Conservation (phyloP, 495 filamentous ascomycete genomes). For the Tirmania nivea region DNA sequence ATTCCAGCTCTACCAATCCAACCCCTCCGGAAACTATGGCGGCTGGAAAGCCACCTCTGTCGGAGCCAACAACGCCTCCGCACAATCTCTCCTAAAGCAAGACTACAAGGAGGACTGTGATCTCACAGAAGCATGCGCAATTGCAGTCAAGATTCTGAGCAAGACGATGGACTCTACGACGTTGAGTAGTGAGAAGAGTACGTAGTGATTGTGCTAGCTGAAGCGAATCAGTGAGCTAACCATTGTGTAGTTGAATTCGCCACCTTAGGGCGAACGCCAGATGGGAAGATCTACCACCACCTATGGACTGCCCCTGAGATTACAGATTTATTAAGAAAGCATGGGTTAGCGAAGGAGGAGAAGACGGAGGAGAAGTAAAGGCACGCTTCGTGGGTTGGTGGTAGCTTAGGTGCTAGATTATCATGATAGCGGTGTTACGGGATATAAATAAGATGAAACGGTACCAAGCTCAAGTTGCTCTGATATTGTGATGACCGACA, state of each 20-base stretch:
- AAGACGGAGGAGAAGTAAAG: slow-evolving; percentile 38
- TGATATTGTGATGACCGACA: too few species aligned
- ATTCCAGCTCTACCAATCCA: slow-evolving; percentile 98
- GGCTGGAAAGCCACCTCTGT: slow-evolving; percentile 98
- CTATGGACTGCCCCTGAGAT: slow-evolving; percentile 97
- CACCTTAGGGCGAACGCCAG: slow-evolving; percentile 84
- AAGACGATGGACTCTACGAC: slow-evolving; percentile 99
- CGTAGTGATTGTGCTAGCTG: slow-evolving; percentile 14
- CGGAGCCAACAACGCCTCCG: slow-evolving; percentile 92
- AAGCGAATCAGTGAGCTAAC: slow-evolving; percentile 4
- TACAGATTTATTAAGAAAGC: slow-evolving; percentile 76
- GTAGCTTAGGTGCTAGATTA: too few species aligned
- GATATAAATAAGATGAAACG: too few species aligned
- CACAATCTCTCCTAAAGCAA: slow-evolving; percentile 93
- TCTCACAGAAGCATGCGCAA: slow-evolving; percentile 84
- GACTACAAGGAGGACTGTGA: slow-evolving; percentile 97
- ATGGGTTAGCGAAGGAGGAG: slow-evolving; percentile 78
- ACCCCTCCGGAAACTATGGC: slow-evolving; percentile 97
- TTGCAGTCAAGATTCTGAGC: slow-evolving; percentile 97
- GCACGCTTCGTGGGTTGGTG: too few species aligned
- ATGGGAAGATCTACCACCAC: slow-evolving; percentile 91
- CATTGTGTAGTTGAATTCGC: slow-evolving; percentile 70
- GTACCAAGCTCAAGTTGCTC: too few species aligned
- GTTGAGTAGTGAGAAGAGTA: slow-evolving; percentile 96
- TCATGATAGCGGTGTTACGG: too few species aligned